Evolutionary conservation across 305 asterid genomes (phyloP).

Genomic region (Fraxinus nigra): DNA sequence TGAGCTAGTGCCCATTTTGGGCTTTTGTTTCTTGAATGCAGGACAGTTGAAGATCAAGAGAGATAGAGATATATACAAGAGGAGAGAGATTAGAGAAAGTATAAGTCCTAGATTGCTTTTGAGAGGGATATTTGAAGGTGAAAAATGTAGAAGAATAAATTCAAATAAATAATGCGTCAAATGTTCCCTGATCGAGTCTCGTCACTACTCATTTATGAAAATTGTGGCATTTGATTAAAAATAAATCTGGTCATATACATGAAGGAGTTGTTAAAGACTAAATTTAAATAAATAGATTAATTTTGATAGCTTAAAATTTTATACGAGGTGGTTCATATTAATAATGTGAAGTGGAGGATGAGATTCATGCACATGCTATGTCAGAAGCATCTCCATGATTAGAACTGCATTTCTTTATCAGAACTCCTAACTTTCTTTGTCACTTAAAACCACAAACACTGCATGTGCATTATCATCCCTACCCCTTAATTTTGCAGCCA

Average conservation of each 20-base stretch:
- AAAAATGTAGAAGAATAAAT: not conserved
- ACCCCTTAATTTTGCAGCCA: conserved; percentile 25
- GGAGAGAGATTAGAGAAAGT: no score
- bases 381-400: conserved; percentile 78
- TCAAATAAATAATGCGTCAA: conserved; percentile 5
- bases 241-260: no score
- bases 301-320: not conserved
- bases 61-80: no score
- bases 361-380: conserved; percentile 81
- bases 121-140: not conserved
- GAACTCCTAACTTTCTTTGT: conserved; percentile 23
- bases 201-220: not conserved
- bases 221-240: no score
- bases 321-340: not conserved
- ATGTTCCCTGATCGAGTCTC: not conserved
- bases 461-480: conserved; percentile 84
- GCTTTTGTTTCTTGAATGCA: conserved; percentile 20
- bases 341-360: conserved; percentile 48
- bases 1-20: conserved; percentile 46
- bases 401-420: conserved; percentile 54
- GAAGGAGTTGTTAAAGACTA: not conserved
- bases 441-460: conserved; percentile 45
- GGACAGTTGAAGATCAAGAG: conserved; percentile 13
- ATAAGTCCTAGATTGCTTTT: conserved; percentile 37
- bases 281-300: not conserved